A percentile compares a stretch with the other conserved stretches of the same genome.
These are phyloP conservation scores for Kwoniella newhampshirensis DNA, from an alignment of 768 basidiomycete species.

Conservation along the genomic window DNA sequence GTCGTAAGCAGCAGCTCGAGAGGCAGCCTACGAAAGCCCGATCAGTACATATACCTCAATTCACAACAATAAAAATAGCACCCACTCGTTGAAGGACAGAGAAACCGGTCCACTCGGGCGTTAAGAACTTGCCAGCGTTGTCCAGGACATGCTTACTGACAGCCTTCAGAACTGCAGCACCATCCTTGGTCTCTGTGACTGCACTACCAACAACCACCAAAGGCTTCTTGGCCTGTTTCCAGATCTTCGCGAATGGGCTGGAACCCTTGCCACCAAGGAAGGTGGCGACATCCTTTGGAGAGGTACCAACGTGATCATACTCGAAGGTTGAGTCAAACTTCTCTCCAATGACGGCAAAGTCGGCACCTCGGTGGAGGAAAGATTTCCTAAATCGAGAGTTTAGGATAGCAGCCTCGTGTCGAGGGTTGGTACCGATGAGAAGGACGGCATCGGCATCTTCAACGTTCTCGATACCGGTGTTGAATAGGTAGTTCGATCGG, in stretches of 20 bases:
- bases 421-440: slow-evolving; percentile 91
- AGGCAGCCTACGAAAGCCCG: slow-evolving; percentile 66
- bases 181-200: slow-evolving; percentile 79
- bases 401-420: slow-evolving; percentile 94
- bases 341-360: slow-evolving; percentile 87
- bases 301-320: slow-evolving; percentile 83
- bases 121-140: slow-evolving; percentile 73
- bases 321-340: slow-evolving; percentile 87
- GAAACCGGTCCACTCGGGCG: slow-evolving; percentile 93
- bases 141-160: slow-evolving; percentile 76
- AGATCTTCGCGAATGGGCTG: slow-evolving; percentile 72
- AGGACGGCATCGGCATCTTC: slow-evolving; percentile 90
- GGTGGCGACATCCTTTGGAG: slow-evolving; percentile 70
- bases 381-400: slow-evolving; percentile 95
- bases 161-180: slow-evolving; percentile 70
- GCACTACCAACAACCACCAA: slow-evolving; percentile 90
- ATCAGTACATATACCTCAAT: not conserved
- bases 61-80: slow-evolving; percentile 18
- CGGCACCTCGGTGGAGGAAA: slow-evolving; percentile 82
- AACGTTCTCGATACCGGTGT: slow-evolving; percentile 82
- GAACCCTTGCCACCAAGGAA: slow-evolving; percentile 68
- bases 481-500: slow-evolving; percentile 95
- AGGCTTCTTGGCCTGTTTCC: slow-evolving; percentile 84
- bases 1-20: slow-evolving; percentile 90
- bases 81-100: slow-evolving; percentile 85